Evolutionary conservation across 495 filamentous ascomycete genomes (phyloP).

Genomic region (Entonaema liquescens): DNA sequence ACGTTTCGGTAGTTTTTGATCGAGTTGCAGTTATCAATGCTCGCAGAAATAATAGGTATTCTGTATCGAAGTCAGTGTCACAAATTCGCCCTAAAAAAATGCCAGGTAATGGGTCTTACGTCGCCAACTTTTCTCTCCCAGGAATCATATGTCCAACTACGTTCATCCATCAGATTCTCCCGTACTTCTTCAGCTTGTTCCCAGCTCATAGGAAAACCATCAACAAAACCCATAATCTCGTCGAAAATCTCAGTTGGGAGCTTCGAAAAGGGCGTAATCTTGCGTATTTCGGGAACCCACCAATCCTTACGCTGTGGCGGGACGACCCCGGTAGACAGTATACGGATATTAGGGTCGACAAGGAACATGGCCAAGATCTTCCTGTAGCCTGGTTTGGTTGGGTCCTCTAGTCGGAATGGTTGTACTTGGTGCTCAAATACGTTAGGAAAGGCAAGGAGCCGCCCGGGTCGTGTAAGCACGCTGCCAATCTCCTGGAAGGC

Average conservation of each 20-base stretch:
- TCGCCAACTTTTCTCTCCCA: not conserved
- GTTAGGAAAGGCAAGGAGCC: conserved; percentile 55
- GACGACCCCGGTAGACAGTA: conserved; percentile 65
- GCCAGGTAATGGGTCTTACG: no score
- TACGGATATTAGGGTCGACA: conserved; percentile 60
- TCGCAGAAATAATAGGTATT: not conserved
- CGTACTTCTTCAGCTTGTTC: conserved; percentile 32
- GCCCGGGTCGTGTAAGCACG: conserved; percentile 46
- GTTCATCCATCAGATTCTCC: conserved; percentile 36
- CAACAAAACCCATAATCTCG: conserved; percentile 28
- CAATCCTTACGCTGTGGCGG: conserved; percentile 62
- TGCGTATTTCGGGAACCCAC: conserved; percentile 48
- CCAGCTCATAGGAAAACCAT: conserved; percentile 39
- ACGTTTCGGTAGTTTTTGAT: no score
- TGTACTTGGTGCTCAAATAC: conserved; percentile 60
- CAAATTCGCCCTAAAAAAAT: not conserved
- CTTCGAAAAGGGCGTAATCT: not conserved
- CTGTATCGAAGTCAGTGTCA: not conserved
- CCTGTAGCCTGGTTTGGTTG: conserved; percentile 59
- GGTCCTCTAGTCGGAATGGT: conserved; percentile 59
- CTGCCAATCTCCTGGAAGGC: conserved; percentile 48
- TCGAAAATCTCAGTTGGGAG: conserved; percentile 43
- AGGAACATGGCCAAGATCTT: conserved; percentile 68
- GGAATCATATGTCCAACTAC: conserved; percentile 1
- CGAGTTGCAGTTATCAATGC: not conserved